Evolutionary conservation across 345 rosid species (phyloP).

Genomic region (Salix viminalis): DNA sequence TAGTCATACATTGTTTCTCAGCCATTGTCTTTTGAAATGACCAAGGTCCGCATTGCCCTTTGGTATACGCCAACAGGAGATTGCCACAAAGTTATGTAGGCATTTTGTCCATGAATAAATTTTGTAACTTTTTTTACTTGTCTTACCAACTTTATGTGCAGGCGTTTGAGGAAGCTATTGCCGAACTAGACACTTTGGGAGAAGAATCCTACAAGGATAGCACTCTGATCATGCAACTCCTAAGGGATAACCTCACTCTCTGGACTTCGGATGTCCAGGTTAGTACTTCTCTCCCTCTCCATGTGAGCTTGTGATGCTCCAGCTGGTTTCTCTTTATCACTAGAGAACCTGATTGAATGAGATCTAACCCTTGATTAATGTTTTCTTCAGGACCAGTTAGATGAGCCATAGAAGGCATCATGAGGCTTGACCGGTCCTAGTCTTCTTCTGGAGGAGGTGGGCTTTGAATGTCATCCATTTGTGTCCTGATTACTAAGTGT

Average conservation of each 20-base stretch:
- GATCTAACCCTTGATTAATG: background rate
- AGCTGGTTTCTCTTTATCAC: background rate
- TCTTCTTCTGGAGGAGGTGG: constrained; percentile 56
- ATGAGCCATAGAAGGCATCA: constrained; percentile 50
- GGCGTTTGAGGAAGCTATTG: constrained; percentile 97
- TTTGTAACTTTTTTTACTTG: background rate
- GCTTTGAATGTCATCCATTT: constrained; percentile 59
- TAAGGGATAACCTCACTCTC: constrained; percentile 91
- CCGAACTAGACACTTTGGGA: constrained; percentile 86
- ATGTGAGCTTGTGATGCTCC: background rate
- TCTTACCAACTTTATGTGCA: constrained; percentile 12
- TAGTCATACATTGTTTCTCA: background rate
- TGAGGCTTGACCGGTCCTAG: constrained; percentile 27
- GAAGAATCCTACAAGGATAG: constrained; percentile 99
- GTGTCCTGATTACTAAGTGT: constrained; percentile 26
- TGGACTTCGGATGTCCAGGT: constrained; percentile 99
- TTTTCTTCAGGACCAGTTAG: constrained; percentile 63
- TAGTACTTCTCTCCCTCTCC: constrained; percentile 2
- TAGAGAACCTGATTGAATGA: background rate
- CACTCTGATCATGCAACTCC: constrained; percentile 94
- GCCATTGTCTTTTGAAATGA: background rate
- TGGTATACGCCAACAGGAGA: background rate
- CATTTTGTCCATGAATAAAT: background rate
- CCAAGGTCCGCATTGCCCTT: background rate
- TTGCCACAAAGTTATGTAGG: background rate